Evolutionary conservation across 805 yeast genomes (phyloP), one percentile per base, ranked within the genome.

Genomic region (Pichia insulana): DNA sequence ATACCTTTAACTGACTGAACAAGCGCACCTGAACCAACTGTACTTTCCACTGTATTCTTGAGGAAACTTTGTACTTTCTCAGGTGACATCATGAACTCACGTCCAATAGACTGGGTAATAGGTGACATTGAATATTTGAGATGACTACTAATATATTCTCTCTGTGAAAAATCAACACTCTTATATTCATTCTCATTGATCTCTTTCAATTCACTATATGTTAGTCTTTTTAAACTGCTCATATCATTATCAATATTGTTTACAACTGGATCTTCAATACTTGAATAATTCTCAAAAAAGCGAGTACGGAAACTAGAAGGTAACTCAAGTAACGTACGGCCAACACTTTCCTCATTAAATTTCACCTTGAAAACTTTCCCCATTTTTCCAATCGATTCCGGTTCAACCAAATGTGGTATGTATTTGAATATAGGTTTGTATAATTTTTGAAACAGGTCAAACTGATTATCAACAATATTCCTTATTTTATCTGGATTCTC

Each of bases 401-500:
- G 31, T 40, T 55, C 48, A 9, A 61, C 36, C 4, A 52, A 42
- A 11, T 61, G 53, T 37, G 68, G 61, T 35, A 72, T 69, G 34
- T 73, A 62, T 17, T 60, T 61, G 39, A 78, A 49, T 8, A 80
- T 60, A 2, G 95, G 96, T n/a, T 68, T 64, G 56, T 92, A 92
- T 54, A 92, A 74, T 43, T 64, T 62, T 45, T 80, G 73, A 64
- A 92, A 92, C 48, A 76, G 71, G 16, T 65, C 62, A 48, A 75
- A 72, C 61, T 92, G 96, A 58, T 83, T 83, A 10, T 63, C 59
- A 3, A 92, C 97, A 47, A 92, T 92, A 58, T 92, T 92, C 38
- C 69, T 67, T 33, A 89, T 84, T 61, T 92, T 92, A 52, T 80
- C 71, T 5, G 97, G 96, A 58, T 92, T 85, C 60, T 92, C 98